Percentiles rank a stretch among this genome's conserved stretches.
phyloP scores from a whole-genome alignment of 768 basidiomycete species.

The Pisolithus orientalis region DNA sequence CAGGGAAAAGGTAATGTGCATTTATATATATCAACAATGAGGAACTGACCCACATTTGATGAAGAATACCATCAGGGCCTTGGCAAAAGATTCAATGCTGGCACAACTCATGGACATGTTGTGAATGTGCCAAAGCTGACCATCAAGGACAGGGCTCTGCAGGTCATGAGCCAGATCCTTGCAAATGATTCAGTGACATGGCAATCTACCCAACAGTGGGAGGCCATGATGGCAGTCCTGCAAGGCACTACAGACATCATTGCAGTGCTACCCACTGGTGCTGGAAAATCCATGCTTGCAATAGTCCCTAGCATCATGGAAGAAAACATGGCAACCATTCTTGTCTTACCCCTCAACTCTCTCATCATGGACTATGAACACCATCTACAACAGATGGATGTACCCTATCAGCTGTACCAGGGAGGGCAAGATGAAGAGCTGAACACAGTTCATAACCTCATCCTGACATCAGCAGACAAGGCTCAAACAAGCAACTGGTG shows the following conservation, averaged over 20 bases:
- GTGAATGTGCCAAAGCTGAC: too few relatives aligned
- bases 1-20: too few relatives aligned
- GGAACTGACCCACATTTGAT: too few relatives aligned
- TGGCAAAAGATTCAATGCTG: too few relatives aligned
- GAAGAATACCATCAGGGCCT: too few relatives aligned
- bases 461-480: slow-evolving; percentile 7
- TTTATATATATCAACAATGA: too few relatives aligned
- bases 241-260: slow-evolving; percentile 15
- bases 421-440: neutral
- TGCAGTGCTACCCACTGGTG: slow-evolving; percentile 14
- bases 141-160: too few relatives aligned
- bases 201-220: slow-evolving; percentile 9
- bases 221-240: slow-evolving; percentile 8
- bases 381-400: slow-evolving; percentile 4
- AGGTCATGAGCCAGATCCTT: too few relatives aligned
- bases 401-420: slow-evolving; percentile 12
- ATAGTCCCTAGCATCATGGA: slow-evolving; percentile 17
- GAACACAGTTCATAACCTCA: neutral
- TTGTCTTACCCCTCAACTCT: slow-evolving; percentile 17
- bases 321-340: slow-evolving; percentile 1
- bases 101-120: too few relatives aligned
- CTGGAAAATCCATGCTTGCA: slow-evolving; percentile 21
- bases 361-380: slow-evolving; percentile 19
- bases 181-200: slow-evolving; percentile 2
- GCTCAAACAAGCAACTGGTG: slow-evolving; percentile 2